Base-by-base conservation (phyloP, 768 basidiomycete genomes). In the Agaricus blazei region DNA sequence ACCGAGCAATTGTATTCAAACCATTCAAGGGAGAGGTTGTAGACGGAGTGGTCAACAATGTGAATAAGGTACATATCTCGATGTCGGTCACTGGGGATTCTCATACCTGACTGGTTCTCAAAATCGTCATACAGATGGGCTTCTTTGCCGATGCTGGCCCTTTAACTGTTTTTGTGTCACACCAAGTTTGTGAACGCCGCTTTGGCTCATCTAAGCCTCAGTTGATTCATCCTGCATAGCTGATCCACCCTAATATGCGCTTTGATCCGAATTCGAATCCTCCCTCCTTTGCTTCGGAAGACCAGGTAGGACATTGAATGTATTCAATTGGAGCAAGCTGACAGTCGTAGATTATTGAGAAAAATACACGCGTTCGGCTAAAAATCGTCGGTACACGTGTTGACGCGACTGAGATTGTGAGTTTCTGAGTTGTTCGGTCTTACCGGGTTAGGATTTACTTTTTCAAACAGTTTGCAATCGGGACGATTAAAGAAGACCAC, bases 11-110 rank as follows among this genome's bases (percentile, higher is more conserved):
- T 60, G 96, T 99, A 19, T 98, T 97, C 82, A 95, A 98, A 71
- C 97, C 97, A n/a, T 98, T 98, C 81, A 97, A 98, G 70, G 95
- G 94, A 9, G 96, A 99, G 68, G 96, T 98, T 3, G 90, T 99
- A 15, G 97, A 99, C 68, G 96, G 93, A 0, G 87, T 94, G 3
- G 96, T 99, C 15, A 88, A 87, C 64, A 94, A 91, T 58, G 97
- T 99, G 36, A 95, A 87, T 69, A 97, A 97, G 81, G 96, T 93
- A 62, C 64, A 85, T 51, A 24, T 2, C n/a, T 14, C 29, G 8
- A 4, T 29, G 14, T 19, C 12, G 1, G 9, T 23, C 34, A 23
- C n/a, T 34, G 3, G 48, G 9, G 12, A 24, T 19, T 36, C 31
- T 37, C 5, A 23, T 49, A 5, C 9, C 31, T 19, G 40, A 41